Conservation (phyloP, 345 rosid genomes). For the Populus ilicifolia region DNA sequence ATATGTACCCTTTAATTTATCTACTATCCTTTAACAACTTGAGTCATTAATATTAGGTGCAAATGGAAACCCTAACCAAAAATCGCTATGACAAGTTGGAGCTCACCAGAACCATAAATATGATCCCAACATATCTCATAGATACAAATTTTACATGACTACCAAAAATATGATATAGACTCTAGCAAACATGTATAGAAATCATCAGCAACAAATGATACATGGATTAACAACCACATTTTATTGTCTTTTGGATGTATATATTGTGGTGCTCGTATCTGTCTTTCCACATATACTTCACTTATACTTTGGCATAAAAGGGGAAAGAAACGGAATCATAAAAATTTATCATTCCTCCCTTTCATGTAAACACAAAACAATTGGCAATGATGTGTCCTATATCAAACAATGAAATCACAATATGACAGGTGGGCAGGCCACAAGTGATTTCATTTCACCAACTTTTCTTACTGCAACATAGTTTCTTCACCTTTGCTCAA, state of each 20-base stretch:
- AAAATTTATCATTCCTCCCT: background rate
- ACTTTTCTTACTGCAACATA: slow-evolving; percentile 19
- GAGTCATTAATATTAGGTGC: background rate
- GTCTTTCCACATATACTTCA: background rate
- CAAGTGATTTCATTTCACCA: slow-evolving; percentile 13
- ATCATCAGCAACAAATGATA: background rate
- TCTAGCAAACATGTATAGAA: too few species aligned
- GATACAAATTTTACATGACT: background rate
- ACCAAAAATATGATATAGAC: background rate
- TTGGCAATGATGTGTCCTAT: background rate
- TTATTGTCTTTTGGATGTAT: background rate
- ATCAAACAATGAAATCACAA: background rate
- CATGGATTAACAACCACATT: too few species aligned
- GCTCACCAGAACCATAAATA: background rate
- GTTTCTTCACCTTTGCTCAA: slow-evolving; percentile 33
- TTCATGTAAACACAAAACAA: background rate
- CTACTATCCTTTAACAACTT: background rate
- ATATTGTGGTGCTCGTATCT: background rate
- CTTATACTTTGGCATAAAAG: background rate
- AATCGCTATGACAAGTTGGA: background rate
- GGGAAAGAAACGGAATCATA: background rate
- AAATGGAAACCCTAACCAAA: background rate
- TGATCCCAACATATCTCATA: background rate
- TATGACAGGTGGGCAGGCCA: background rate
- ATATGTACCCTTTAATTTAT: background rate